Percentiles rank a stretch among this genome's conserved stretches.
These are phyloP conservation scores for Trypanosoma mega DNA, from an alignment of 208 protist genomes.

Conservation along the genomic window DNA sequence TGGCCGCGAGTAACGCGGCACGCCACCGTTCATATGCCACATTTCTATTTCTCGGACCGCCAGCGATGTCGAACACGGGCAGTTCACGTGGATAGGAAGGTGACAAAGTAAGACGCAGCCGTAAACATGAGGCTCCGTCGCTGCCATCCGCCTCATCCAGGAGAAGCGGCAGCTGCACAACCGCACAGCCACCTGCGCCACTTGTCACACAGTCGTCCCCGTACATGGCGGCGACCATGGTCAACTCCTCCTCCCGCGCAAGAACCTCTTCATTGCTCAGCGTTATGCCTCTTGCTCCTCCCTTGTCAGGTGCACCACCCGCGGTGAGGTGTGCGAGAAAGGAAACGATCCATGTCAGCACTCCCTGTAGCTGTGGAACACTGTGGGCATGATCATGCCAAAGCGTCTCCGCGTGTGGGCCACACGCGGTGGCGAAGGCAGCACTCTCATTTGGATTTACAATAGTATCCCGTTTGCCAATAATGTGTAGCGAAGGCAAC, in stretches of 20 bases:
- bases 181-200: constrained; percentile 15
- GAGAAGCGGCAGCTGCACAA: constrained; percentile 50
- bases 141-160: constrained; percentile 28
- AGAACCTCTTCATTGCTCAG: too few species aligned
- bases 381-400: constrained; percentile 84
- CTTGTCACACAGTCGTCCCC: constrained; percentile 41
- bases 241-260: constrained; percentile 58
- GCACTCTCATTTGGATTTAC: constrained; percentile 59
- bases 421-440: constrained; percentile 58
- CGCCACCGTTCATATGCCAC: constrained; percentile 61
- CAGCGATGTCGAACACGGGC: constrained; percentile 43
- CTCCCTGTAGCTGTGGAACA: constrained; percentile 58
- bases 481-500: constrained; percentile 74
- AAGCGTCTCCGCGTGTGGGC: constrained; percentile 40
- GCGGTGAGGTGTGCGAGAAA: constrained; percentile 33
- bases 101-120: constrained; percentile 47
- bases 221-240: constrained; percentile 79
- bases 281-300: too few species aligned
- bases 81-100: constrained; percentile 48
- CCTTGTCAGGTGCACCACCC: too few species aligned
- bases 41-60: constrained; percentile 47
- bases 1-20: constrained; percentile 32
- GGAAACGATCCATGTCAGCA: constrained; percentile 32
- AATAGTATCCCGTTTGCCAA: constrained; percentile 71
- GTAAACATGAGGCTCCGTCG: constrained; percentile 21